Percentiles rank a stretch among this genome's conserved stretches.
Conservation (phyloP, 139 green algal species). For the Desmodesmus armatus region DNA sequence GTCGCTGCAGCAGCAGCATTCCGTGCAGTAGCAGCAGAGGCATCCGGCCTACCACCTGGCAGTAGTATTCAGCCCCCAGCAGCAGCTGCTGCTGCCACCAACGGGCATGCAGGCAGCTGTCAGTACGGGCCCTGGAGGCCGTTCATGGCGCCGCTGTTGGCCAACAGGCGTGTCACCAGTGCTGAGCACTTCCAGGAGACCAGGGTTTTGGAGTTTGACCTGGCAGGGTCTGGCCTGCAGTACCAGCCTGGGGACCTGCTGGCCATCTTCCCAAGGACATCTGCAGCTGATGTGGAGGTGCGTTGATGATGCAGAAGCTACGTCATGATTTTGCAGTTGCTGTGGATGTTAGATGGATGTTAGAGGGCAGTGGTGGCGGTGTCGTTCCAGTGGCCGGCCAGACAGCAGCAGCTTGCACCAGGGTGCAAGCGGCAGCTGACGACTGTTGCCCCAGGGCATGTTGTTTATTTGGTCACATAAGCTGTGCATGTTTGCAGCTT, state of each 20-base stretch:
- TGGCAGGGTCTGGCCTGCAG: conserved; percentile 56
- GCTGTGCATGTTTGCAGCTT: not conserved
- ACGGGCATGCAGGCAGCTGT: not conserved
- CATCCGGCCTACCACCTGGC: conserved; percentile 35
- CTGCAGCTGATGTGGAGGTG: conserved; percentile 46
- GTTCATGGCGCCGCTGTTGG: conserved; percentile 66
- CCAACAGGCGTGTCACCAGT: conserved; percentile 81
- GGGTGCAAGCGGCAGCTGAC: too few species aligned
- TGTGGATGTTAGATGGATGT: too few species aligned
- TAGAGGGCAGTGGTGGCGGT: too few species aligned
- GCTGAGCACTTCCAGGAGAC: conserved; percentile 87
- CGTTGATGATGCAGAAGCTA: not conserved
- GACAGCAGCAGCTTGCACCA: too few species aligned
- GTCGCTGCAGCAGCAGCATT: conserved; percentile 57
- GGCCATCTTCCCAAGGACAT: conserved; percentile 72
- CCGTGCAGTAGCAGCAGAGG: conserved; percentile 51
- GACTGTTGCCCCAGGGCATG: too few species aligned
- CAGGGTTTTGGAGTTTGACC: conserved; percentile 82
- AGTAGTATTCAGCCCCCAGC: too few species aligned
- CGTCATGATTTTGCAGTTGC: too few species aligned
- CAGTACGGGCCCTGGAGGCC: conserved; percentile 62
- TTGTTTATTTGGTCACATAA: not conserved
- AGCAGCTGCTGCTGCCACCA: conserved; percentile 3
- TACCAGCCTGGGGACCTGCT: conserved; percentile 89
- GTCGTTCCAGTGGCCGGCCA: too few species aligned